Evolutionary conservation across 2,329 filamentous ascomycete species (phyloP).

Genomic region (Stemphylium lycopersici): DNA sequence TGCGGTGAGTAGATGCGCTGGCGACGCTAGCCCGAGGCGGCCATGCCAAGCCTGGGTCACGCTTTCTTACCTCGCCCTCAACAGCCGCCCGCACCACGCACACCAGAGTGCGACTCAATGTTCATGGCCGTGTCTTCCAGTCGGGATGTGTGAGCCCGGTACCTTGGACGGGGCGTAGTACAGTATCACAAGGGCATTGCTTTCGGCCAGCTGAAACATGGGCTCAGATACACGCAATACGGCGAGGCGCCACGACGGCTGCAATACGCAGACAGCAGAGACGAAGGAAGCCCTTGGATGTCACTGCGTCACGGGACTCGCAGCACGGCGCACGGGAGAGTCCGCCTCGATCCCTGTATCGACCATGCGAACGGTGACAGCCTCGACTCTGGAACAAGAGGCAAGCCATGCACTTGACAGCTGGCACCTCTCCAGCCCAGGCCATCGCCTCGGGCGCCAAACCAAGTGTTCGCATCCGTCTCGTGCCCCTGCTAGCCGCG

Average conservation of each 20-base stretch:
- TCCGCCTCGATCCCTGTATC: slow-evolving; percentile 31
- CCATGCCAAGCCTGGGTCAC: slow-evolving; percentile 32
- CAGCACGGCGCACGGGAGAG: slow-evolving; percentile 31
- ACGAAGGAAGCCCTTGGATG: slow-evolving; percentile 11
- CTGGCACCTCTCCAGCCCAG: slow-evolving; percentile 20
- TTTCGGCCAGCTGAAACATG: slow-evolving; percentile 42
- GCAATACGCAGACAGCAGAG: background rate
- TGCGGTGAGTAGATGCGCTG: slow-evolving; percentile 50
- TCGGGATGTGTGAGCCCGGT: slow-evolving; percentile 31
- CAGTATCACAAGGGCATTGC: slow-evolving; percentile 31
- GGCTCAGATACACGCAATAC: slow-evolving; percentile 18
- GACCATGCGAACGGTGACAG: slow-evolving; percentile 45
- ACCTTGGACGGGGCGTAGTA: slow-evolving; percentile 29
- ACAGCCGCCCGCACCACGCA: slow-evolving; percentile 34
- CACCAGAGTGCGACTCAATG: slow-evolving; percentile 18
- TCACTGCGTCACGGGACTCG: slow-evolving; percentile 34
- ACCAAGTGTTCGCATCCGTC: slow-evolving; percentile 46
- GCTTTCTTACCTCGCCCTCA: slow-evolving; percentile 32
- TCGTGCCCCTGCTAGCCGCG: slow-evolving; percentile 21
- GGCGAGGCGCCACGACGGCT: slow-evolving; percentile 26
- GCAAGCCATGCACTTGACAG: slow-evolving; percentile 34
- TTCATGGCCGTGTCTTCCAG: slow-evolving; percentile 29
- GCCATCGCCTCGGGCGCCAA: slow-evolving; percentile 44
- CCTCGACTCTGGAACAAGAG: slow-evolving; percentile 26
- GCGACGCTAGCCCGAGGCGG: slow-evolving; percentile 33